These are phyloP conservation scores for Dunaliella primolecta DNA, from an alignment of 139 green algal species.

Conservation along the genomic window DNA sequence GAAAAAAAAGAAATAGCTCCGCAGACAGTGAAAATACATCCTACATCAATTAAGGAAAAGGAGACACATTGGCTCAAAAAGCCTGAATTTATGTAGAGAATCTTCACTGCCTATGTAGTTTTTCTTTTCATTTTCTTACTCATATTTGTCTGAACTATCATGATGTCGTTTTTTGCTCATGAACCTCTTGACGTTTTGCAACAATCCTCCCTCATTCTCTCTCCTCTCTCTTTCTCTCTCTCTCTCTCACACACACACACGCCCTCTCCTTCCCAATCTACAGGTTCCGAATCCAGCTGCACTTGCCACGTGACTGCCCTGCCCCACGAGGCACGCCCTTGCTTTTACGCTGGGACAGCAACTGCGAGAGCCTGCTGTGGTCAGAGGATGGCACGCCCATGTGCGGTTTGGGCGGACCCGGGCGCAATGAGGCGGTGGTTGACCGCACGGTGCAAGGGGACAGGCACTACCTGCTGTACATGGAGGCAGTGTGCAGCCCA, in stretches of 20 bases:
- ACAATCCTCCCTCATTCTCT: neutral
- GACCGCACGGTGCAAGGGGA: neutral
- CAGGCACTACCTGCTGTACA: conserved; percentile 21
- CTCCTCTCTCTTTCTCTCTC: no score
- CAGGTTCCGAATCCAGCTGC: conserved; percentile 9
- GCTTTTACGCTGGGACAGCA: conserved; percentile 31
- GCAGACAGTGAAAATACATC: no score
- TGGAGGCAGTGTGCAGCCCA: conserved; percentile 34
- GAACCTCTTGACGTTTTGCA: neutral
- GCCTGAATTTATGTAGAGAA: no score
- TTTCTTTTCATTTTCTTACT: no score
- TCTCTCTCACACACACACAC: no score
- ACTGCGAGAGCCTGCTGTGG: conserved; percentile 39
- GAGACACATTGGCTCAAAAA: no score
- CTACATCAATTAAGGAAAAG: no score
- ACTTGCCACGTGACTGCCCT: conserved; percentile 18
- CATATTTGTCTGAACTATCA: no score
- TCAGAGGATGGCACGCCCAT: conserved; percentile 17
- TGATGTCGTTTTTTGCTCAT: neutral
- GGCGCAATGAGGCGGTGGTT: conserved; percentile 35
- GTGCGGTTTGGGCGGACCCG: conserved; percentile 8
- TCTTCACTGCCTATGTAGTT: no score
- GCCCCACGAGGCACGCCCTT: neutral
- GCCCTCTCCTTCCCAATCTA: no score
- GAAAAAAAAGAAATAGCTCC: no score